These are phyloP conservation scores for Claviceps sp. DNA, from an alignment of 2,329 filamentous ascomycete genomes.

Conservation along the genomic window DNA sequence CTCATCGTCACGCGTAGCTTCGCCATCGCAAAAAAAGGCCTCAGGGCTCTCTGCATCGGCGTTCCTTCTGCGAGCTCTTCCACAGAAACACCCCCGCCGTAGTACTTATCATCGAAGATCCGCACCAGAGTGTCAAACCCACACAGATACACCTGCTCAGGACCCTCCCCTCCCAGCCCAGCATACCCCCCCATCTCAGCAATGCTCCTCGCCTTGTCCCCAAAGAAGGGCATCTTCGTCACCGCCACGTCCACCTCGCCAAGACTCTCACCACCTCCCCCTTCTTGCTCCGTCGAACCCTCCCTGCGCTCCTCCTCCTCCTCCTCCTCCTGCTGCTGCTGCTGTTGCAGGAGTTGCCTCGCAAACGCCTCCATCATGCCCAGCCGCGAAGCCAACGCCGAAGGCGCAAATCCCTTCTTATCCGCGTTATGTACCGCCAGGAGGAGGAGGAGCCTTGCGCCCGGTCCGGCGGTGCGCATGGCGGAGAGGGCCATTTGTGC, in stretches of 20 bases:
- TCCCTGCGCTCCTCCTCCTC: too few relatives aligned
- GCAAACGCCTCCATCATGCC: slow-evolving; percentile 61
- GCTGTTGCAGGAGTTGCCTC: slow-evolving; percentile 28
- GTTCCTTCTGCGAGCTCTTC: background rate
- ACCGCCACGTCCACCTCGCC: slow-evolving; percentile 49
- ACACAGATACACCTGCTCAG: slow-evolving; percentile 52
- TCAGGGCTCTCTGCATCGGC: slow-evolving; percentile 38
- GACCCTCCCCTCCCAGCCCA: background rate
- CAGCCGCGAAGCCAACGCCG: slow-evolving; percentile 52
- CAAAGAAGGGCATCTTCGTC: slow-evolving; percentile 60
- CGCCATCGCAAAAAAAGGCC: slow-evolving; percentile 50
- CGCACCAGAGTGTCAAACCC: slow-evolving; percentile 67
- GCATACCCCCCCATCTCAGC: slow-evolving; percentile 29
- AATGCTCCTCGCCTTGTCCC: slow-evolving; percentile 54
- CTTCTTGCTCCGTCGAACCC: too few relatives aligned
- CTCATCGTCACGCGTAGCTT: slow-evolving; percentile 51
- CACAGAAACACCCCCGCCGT: slow-evolving; percentile 20
- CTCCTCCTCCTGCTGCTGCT: too few relatives aligned
- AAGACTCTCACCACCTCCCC: background rate
- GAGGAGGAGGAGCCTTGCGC: slow-evolving; percentile 39
- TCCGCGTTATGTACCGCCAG: slow-evolving; percentile 54
- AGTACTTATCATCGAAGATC: slow-evolving; percentile 62
- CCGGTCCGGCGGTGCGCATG: slow-evolving; percentile 10
- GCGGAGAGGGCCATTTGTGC: slow-evolving; percentile 41
- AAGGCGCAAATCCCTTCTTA: slow-evolving; percentile 53